These are phyloP conservation scores for Protea cynaroides DNA, from an alignment of 164 flowering plant species.

Conservation along the genomic window DNA sequence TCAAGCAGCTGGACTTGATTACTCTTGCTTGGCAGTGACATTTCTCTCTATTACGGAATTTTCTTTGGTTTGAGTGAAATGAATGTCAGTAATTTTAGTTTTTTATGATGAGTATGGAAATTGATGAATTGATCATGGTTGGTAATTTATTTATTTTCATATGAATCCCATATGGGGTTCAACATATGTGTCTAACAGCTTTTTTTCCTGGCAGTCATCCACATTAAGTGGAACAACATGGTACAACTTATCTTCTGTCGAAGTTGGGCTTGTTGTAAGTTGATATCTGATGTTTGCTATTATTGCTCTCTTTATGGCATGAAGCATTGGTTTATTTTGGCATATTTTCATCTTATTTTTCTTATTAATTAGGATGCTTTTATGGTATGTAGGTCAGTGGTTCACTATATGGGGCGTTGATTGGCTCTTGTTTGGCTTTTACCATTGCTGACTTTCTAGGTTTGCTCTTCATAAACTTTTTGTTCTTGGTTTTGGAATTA, in stretches of 20 bases:
- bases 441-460: slow-evolving; percentile 81
- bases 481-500: not conserved
- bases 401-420: slow-evolving; percentile 90
- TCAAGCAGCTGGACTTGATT: too few species aligned
- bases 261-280: slow-evolving; percentile 91
- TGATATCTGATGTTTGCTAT: slow-evolving; percentile 10
- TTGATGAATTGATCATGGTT: too few species aligned
- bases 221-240: slow-evolving; percentile 79
- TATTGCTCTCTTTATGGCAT: not conserved
- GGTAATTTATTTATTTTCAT: too few species aligned
- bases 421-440: slow-evolving; percentile 84
- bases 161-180: not conserved
- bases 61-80: too few species aligned
- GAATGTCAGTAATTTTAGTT: too few species aligned
- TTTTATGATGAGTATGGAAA: too few species aligned
- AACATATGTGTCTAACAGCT: not conserved
- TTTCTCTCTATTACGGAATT: too few species aligned
- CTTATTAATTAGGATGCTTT: not conserved
- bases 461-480: slow-evolving; percentile 24
- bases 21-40: too few species aligned
- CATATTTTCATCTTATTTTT: not conserved
- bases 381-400: slow-evolving; percentile 79
- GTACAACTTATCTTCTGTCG: slow-evolving; percentile 80
- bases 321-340: not conserved
- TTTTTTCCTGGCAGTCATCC: slow-evolving; percentile 53